phyloP scores from a whole-genome alignment of 345 rosid genomes.

The Melaleuca quinquenervia region DNA sequence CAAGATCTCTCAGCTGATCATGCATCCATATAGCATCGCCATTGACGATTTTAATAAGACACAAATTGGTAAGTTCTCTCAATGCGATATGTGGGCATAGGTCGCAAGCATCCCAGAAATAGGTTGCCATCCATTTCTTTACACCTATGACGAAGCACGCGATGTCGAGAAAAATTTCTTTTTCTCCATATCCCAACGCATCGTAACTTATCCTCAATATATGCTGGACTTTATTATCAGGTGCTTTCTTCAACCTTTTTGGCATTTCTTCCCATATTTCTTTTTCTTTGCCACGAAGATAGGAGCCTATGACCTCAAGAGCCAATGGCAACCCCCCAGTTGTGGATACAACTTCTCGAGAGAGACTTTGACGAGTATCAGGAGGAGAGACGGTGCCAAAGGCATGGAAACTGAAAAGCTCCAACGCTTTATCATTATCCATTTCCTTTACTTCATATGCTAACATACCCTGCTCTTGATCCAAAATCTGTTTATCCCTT shows the following conservation, averaged over 20 bases:
- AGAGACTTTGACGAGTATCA: neutral
- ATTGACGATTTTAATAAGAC: too few species aligned
- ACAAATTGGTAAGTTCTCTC: too few species aligned
- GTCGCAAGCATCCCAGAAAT: neutral
- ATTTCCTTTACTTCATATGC: neutral
- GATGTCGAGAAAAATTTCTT: neutral
- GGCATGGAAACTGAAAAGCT: neutral
- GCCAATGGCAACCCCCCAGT: neutral
- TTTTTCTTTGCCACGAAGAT: neutral
- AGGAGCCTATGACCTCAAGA: neutral
- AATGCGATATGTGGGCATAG: too few species aligned
- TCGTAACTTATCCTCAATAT: neutral
- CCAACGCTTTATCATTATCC: neutral
- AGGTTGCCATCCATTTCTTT: neutral
- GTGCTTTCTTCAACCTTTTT: neutral
- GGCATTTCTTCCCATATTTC: neutral
- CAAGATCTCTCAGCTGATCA: neutral
- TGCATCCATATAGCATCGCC: neutral
- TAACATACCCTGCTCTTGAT: neutral
- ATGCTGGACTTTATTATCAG: fast-evolving
- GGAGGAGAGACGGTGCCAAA: neutral
- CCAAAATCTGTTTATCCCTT: neutral
- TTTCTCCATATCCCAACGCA: neutral
- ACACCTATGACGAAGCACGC: neutral
- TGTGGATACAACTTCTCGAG: neutral